A percentile compares a stretch with the other conserved stretches of the same genome.
phyloP scores from a whole-genome alignment of 768 basidiomycete genomes.

The Trametes sanguinea region DNA sequence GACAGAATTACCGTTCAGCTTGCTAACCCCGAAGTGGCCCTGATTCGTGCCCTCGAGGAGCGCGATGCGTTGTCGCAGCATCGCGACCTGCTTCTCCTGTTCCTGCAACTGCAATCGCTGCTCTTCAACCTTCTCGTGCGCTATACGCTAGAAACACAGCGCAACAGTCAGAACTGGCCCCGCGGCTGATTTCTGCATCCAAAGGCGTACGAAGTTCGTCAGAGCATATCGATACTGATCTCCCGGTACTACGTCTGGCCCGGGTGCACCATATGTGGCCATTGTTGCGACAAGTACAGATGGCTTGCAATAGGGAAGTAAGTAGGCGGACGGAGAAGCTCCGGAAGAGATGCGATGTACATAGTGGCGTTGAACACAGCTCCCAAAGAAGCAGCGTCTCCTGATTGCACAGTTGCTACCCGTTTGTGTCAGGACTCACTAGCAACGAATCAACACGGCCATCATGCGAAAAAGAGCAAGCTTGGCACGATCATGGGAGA shows the following conservation, averaged over 20 bases:
- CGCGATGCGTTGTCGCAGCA: constrained; percentile 68
- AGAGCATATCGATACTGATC: constrained; percentile 84
- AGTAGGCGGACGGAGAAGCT: no score
- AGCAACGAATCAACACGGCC: no score
- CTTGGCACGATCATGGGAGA: no score
- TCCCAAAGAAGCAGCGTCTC: no score
- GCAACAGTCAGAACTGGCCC: not conserved
- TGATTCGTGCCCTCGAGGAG: constrained; percentile 68
- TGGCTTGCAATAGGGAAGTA: not conserved
- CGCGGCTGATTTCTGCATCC: not conserved
- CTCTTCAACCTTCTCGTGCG: constrained; percentile 86
- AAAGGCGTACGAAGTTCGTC: constrained; percentile 61
- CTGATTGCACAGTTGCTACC: no score
- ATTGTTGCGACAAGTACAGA: not conserved
- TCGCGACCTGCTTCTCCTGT: constrained; percentile 81
- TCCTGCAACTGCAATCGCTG: constrained; percentile 78
- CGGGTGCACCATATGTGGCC: constrained; percentile 18
- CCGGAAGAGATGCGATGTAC: no score
- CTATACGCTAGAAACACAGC: constrained; percentile 58
- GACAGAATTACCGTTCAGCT: constrained; percentile 61
- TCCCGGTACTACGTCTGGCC: constrained; percentile 39
- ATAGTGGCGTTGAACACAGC: no score
- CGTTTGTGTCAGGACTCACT: no score
- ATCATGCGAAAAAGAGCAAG: no score
- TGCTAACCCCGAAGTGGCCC: constrained; percentile 34